Percentiles rank a stretch among this genome's conserved stretches.
phyloP scores from a whole-genome alignment of 768 basidiomycete species.

The Mycena floridula region DNA sequence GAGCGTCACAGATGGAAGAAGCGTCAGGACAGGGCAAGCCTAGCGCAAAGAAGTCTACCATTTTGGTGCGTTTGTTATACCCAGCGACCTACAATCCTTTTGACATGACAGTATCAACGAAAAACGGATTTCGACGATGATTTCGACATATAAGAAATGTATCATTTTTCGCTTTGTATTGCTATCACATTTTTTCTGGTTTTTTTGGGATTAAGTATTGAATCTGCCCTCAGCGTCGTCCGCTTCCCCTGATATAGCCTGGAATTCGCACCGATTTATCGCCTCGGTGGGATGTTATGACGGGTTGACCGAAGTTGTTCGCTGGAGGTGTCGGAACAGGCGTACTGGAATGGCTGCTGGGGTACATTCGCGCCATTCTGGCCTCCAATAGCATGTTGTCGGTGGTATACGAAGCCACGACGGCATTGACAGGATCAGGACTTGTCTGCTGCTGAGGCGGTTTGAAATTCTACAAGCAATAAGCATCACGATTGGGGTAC shows the following conservation, averaged over 20 bases:
- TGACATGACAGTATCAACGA: conserved; percentile 46
- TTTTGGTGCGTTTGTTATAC: conserved; percentile 37
- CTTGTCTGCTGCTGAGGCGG: too few species aligned
- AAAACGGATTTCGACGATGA: conserved; percentile 65
- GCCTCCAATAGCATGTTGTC: conserved; percentile 1
- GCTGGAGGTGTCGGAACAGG: conserved; percentile 3
- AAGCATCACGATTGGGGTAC: neutral
- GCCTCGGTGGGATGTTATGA: too few species aligned
- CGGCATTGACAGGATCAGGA: too few species aligned
- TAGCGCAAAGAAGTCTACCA: conserved; percentile 49
- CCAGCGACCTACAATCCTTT: conserved; percentile 1
- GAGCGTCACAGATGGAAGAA: conserved; percentile 42
- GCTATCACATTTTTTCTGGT: too few species aligned
- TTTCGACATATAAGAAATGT: conserved; percentile 39
- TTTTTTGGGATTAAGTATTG: too few species aligned
- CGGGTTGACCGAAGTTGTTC: too few species aligned
- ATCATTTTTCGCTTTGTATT: neutral
- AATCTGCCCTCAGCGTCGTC: too few species aligned
- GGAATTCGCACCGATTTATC: too few species aligned
- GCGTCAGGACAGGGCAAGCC: conserved; percentile 38
- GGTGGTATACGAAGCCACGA: too few species aligned
- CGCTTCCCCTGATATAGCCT: too few species aligned
- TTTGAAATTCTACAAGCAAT: neutral
- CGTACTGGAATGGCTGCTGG: conserved; percentile 7
- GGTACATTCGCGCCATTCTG: conserved; percentile 8